Evolutionary conservation across 1,284 basidiomycete genomes (phyloP), one percentile per base, ranked within the genome.

Genomic region (Leccinum discolor): DNA sequence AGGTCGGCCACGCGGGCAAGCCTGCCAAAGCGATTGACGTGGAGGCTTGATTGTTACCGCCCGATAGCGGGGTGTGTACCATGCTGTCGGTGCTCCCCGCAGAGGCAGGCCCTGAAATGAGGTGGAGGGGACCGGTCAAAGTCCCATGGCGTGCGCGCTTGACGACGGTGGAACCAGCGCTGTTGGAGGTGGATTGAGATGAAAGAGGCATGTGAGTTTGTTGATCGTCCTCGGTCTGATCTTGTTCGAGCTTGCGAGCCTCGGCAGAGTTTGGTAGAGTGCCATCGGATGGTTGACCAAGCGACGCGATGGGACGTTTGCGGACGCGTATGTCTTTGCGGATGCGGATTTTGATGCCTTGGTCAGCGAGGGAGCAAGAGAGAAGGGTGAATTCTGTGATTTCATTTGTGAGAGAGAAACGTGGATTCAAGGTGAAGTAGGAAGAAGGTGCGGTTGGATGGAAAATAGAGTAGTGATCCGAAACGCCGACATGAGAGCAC

Each of bases 291-390:
- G 79, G 75, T 23, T 81, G 71, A 0, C 81, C 81, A 29, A 83
- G 73, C 0, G 80, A 79, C 29, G 80, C 78, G 16, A 83, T 80
- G 1, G 87, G 85, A 11, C 87, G 82, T 75, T 93, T 93, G 67
- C 92, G 85, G 26, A 91, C 88, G 2, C 92, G 87, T 52, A 93
- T 93, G 70, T 95, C 93, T 76, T 95, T 95, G 56, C 94, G 87
- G 50, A 96, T 95, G 29, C 95, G 88, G 60, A 97, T 95, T 79
- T 96, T 96, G 76, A 96, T 92, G 4, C 95, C 95, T 78, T 97
- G 95, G 73, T 95, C 92, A 10, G 95, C 93, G 65, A 97, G 86
- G 0, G 92, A 92, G 70, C 91, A 93, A 2, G 95, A 96, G 1
- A 96, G 82, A 16, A 91, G 89, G 0, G 95, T 96, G 1, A 93